phyloP scores from a whole-genome alignment of 164 flowering plant genomes.

The Brasenia schreberi region DNA sequence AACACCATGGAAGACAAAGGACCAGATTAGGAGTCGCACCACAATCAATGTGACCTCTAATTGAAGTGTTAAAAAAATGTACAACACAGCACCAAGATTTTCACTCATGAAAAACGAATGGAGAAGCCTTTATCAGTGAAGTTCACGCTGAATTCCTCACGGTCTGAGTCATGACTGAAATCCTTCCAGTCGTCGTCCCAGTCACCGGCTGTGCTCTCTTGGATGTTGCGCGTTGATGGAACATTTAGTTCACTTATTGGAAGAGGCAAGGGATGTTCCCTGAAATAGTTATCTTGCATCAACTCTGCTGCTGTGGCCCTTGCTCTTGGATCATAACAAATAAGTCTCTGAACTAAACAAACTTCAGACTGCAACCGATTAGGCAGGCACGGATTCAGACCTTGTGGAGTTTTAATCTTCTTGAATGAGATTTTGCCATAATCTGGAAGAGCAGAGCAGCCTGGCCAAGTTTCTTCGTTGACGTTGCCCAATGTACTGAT shows the following conservation, averaged over 20 bases:
- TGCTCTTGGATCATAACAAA: constrained; percentile 54
- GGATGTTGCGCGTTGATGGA: constrained; percentile 30
- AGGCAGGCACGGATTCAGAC: constrained; percentile 48
- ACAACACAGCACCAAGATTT: background rate
- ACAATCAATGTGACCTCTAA: too few relatives aligned
- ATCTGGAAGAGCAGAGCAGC: constrained; percentile 64
- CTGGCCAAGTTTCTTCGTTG: constrained; percentile 60
- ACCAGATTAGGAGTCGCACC: background rate
- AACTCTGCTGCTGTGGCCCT: constrained; percentile 78
- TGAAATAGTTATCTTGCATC: constrained; percentile 59
- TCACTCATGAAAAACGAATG: constrained; percentile 43
- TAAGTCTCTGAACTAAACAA: constrained; percentile 36
- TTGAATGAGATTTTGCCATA: constrained; percentile 54
- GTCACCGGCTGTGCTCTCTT: constrained; percentile 36
- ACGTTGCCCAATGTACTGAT: constrained; percentile 57
- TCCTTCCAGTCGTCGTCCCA: constrained; percentile 26
- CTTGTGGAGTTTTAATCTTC: constrained; percentile 45
- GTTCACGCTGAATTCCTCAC: constrained; percentile 46
- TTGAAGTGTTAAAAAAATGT: too few relatives aligned
- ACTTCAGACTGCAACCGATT: constrained; percentile 47
- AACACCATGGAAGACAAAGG: background rate
- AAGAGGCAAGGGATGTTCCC: constrained; percentile 65
- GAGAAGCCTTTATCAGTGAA: constrained; percentile 54
- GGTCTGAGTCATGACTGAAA: constrained; percentile 62
- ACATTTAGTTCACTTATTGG: constrained; percentile 52